Conservation (phyloP, 805 yeast species). For the Tetrapisispora fleetii region DNA sequence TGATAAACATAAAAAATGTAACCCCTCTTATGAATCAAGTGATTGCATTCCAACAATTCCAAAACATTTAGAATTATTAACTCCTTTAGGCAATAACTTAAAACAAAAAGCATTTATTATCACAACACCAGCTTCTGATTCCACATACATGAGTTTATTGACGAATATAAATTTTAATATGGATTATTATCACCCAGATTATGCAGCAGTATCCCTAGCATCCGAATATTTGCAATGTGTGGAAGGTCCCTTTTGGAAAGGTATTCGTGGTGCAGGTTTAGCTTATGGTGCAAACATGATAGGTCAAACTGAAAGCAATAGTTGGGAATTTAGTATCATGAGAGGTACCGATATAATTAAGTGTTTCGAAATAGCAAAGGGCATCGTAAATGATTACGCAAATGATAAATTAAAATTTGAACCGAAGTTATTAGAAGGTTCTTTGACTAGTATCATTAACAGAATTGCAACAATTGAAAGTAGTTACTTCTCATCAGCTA, state of each 20-base stretch:
- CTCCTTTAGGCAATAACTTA: conserved; percentile 47
- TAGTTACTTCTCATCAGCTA: conserved; percentile 57
- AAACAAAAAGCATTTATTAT: conserved; percentile 47
- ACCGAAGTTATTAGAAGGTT: conserved; percentile 51
- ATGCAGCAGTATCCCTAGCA: conserved; percentile 61
- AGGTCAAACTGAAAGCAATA: conserved; percentile 55
- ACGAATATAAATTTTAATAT: conserved; percentile 44
- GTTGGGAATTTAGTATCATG: conserved; percentile 55
- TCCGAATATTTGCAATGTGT: conserved; percentile 71
- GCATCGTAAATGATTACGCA: conserved; percentile 53
- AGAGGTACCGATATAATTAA: conserved; percentile 76
- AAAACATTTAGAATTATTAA: conserved; percentile 41
- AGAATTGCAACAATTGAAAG: conserved; percentile 58
- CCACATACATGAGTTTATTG: conserved; percentile 54
- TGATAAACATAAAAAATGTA: conserved; percentile 7
- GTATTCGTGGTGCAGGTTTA: conserved; percentile 86
- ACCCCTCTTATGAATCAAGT: not conserved
- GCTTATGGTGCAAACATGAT: conserved; percentile 78
- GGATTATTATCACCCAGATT: conserved; percentile 44
- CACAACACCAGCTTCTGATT: conserved; percentile 76
- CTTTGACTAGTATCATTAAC: conserved; percentile 67
- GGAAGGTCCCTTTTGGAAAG: conserved; percentile 97
- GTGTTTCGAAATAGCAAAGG: conserved; percentile 49
- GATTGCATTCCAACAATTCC: conserved; percentile 35
- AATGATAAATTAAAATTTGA: conserved; percentile 48